Evolutionary conservation across 306 rosid genomes (phyloP).

Genomic region (Purshia tridentata): DNA sequence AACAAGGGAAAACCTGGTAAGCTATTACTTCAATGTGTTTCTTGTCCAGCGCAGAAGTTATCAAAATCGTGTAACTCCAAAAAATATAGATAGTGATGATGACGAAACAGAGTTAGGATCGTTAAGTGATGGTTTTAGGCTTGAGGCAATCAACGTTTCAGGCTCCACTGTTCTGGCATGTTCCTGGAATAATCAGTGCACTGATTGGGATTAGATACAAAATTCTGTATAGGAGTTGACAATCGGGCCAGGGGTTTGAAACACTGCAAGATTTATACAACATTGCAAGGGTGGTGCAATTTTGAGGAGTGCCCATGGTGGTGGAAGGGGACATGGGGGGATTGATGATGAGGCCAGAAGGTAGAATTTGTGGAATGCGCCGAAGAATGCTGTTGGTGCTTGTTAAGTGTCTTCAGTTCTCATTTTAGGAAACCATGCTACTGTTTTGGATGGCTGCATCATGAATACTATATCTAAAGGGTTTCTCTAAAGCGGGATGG

Average conservation of each 20-base stretch:
- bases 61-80: conserved; percentile 80
- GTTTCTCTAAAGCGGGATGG: no score
- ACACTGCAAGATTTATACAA: conserved; percentile 14
- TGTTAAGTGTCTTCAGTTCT: conserved; percentile 19
- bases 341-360: conserved; percentile 20
- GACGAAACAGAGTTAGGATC: conserved; percentile 78
- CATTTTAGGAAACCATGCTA: neutral
- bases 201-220: conserved; percentile 43
- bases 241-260: conserved; percentile 20
- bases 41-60: conserved; percentile 66
- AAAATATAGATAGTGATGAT: conserved; percentile 62
- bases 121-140: conserved; percentile 54
- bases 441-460: conserved; percentile 32
- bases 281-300: conserved; percentile 17
- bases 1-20: conserved; percentile 56
- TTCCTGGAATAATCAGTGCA: conserved; percentile 49
- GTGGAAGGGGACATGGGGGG: conserved; percentile 28
- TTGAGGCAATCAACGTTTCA: conserved; percentile 37
- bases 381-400: conserved; percentile 11
- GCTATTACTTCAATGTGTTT: conserved; percentile 82
- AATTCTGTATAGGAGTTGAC: conserved; percentile 10
- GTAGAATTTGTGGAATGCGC: conserved; percentile 33
- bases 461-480: conserved; percentile 31
- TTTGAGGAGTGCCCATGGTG: conserved; percentile 17
- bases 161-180: conserved; percentile 38